phyloP scores from a whole-genome alignment of 805 yeast species.

The Ogataea ganodermae region DNA sequence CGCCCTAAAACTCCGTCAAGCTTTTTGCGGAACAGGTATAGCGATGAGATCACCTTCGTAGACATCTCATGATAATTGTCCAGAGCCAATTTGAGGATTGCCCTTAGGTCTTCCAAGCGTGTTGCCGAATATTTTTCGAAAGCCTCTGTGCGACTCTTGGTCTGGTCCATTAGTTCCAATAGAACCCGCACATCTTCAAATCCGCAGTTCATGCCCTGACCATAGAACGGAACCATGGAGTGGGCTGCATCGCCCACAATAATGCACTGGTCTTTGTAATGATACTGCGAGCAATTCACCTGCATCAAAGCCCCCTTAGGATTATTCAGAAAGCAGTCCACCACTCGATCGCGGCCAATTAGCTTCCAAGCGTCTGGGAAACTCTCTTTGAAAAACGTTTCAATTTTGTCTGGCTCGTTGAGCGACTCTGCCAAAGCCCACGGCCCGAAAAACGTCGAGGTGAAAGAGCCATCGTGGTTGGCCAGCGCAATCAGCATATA shows the following conservation, averaged over 20 bases:
- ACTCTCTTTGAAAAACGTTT: conserved; percentile 54
- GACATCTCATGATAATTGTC: conserved; percentile 88
- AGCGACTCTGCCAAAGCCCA: conserved; percentile 63
- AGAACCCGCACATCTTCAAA: conserved; percentile 84
- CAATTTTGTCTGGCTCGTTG: conserved; percentile 40
- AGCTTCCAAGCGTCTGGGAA: conserved; percentile 76
- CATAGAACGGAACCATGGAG: conserved; percentile 97
- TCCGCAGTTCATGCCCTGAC: conserved; percentile 97
- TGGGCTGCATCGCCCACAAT: conserved; percentile 94
- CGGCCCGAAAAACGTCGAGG: conserved; percentile 87
- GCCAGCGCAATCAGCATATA: conserved; percentile 91
- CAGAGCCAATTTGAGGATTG: conserved; percentile 78
- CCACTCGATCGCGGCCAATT: conserved; percentile 56
- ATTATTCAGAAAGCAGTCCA: conserved; percentile 51
- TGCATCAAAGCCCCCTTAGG: conserved; percentile 83
- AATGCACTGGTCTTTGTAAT: conserved; percentile 60
- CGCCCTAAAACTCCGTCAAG: conserved; percentile 68
- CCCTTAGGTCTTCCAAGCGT: conserved; percentile 67
- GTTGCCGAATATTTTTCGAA: conserved; percentile 54
- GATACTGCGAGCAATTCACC: conserved; percentile 68
- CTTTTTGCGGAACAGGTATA: conserved; percentile 64
- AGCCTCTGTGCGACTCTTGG: conserved; percentile 43
- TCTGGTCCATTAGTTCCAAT: conserved; percentile 47
- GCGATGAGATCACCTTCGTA: conserved; percentile 63
- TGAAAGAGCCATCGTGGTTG: conserved; percentile 81